Base-by-base conservation (phyloP, 805 yeast genomes). In the Blastobotrys americana region DNA sequence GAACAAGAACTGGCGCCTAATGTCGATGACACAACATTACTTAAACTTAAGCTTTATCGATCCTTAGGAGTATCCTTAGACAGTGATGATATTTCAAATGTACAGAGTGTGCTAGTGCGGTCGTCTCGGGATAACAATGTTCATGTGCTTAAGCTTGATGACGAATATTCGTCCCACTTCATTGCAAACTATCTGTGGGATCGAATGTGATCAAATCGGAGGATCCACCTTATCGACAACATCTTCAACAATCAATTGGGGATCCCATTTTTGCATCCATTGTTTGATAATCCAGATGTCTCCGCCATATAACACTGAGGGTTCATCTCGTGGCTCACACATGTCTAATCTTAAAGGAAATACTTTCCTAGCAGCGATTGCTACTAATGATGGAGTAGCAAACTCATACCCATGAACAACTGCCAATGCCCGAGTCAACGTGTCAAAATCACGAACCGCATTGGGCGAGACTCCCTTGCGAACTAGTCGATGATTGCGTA, bases 121-220 rank as follows among this genome's bases (percentile, higher is more conserved):
- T 48, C 56, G 4, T 39, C 51, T 15, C 27, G 39, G 0, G 39
- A 53, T 5, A 46, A 48, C 15, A 46, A 45, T 6, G 49, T 56
- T 9, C 47, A 58, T 17, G 48, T 54, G n/a, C 39, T 57, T 18
- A 39, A 49, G 19, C 47, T 55, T 18, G 59, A 71, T 37, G 67
- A 69, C 25, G 73, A 76, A 47, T 76, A 79, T 49, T 77, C 83
- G 54, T 80, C 79, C 47, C 81, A 72, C 55, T 84, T 83, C 60
- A 73, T 83, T 23, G 74, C 86, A 10, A 84, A 85, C 56, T 82
- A 76, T 57, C 74, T 85, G 25, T 85, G 95, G 95, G 93, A 84
- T 49, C 42, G 42, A 21, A 16, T 51, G 34, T 51, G 37, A 41
- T 39, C 55, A 76, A 17, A 74, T 50, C 3, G 84, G 84, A 1